phyloP scores from a whole-genome alignment of 805 yeast genomes.

The Hanseniaspora guilliermondii region DNA sequence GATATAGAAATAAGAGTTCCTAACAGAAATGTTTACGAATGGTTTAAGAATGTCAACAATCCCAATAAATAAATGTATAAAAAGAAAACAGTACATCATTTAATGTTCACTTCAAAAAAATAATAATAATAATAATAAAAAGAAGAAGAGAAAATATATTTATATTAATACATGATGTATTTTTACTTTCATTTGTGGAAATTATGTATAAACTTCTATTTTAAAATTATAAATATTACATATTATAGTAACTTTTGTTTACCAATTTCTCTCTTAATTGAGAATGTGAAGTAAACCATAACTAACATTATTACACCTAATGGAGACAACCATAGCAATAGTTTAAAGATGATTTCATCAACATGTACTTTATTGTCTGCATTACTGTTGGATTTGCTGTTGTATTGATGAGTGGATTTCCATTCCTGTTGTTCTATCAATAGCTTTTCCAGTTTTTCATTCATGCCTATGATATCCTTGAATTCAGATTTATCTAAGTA shows the following conservation, averaged over 20 bases:
- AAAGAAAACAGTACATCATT: no score
- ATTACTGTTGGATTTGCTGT: not conserved
- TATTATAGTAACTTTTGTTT: slow-evolving; percentile 26
- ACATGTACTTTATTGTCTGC: slow-evolving; percentile 17
- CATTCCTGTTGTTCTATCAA: slow-evolving; percentile 24
- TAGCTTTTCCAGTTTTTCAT: slow-evolving; percentile 24
- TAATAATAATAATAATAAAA: not conserved
- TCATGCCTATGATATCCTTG: slow-evolving; percentile 22
- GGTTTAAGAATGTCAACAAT: not conserved
- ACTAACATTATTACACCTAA: slow-evolving; percentile 22
- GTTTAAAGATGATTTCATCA: slow-evolving; percentile 25
- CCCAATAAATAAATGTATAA: not conserved
- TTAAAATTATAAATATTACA: not conserved
- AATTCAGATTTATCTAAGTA: slow-evolving; percentile 15
- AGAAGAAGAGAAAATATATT: no score
- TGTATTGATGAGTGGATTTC: slow-evolving; percentile 21
- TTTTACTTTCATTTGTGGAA: no score
- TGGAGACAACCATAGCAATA: slow-evolving; percentile 25
- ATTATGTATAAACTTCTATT: no score
- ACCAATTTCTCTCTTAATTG: slow-evolving; percentile 27
- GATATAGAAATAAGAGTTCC: slow-evolving; percentile 9
- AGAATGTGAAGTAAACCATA: slow-evolving; percentile 28
- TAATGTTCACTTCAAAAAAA: no score
- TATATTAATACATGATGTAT: no score
- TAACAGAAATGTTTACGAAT: slow-evolving; percentile 4